Evolutionary conservation across 768 basidiomycete species (phyloP), one percentile per base, ranked within the genome.

Genomic region (Leccinum subtestaceum): DNA sequence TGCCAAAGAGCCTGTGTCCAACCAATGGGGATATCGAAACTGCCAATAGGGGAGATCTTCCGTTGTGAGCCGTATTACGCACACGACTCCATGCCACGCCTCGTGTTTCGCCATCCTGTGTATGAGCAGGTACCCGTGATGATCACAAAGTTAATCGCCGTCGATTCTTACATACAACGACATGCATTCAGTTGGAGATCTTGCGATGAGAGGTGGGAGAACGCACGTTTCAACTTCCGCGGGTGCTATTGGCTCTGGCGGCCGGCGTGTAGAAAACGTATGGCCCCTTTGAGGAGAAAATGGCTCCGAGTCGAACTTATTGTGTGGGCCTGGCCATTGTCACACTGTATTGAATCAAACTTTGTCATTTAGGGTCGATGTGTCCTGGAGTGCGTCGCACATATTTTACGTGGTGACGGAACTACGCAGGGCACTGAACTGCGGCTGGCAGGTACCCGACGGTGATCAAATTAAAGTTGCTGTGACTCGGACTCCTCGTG

Each of bases 91-190:
- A 52, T 13, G 10, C 51, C 27, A 12, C 13, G 8, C 64, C 64
- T 63, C 64, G 23, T 66, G 64, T 57, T 47, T 55, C 7, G 19
- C 57, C 55, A 60, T 57, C 55, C 56, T 25, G 64, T 54, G 32
- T 23, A 13, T 21, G 19, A 21, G 5, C 17, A 29, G 29, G 29
- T 29, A 36, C 51, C 51, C 29, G 29, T 9, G 29, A 19, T 29
- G 62, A 53, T 45, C 23, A 19, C 13, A 2, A 19, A 43, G 10
- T 64, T 57, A 57, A 64, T 65, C 46, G 38, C 63, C 63, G 60
- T 52, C 21, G 1, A 13, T 21, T 59, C n/a, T 57, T 53, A 62
- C 46, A 62, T 36, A 59, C 36, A 4, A 12, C 5, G 19, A 12
- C 45, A 19, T 29, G 56, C 21, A 25, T 57, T n/a, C 40, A 45